These are phyloP conservation scores for Cinnamomum chago DNA, from an alignment of 164 flowering plant genomes.

Conservation along the genomic window DNA sequence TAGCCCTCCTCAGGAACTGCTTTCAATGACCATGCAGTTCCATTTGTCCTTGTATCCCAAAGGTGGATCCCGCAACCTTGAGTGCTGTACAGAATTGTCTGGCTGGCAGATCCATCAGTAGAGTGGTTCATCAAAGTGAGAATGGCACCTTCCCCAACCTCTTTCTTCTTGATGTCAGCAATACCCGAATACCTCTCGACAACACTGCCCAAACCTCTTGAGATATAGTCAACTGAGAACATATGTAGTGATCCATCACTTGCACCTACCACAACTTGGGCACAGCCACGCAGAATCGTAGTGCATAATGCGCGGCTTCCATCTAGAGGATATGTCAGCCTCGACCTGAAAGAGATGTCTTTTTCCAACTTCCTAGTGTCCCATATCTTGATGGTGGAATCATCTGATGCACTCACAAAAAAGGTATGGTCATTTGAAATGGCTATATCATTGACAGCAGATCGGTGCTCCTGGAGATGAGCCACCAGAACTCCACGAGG, in stretches of 20 bases:
- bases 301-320: slow-evolving; percentile 87
- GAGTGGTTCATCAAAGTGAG: slow-evolving; percentile 61
- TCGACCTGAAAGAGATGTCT: slow-evolving; percentile 95
- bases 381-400: slow-evolving; percentile 97
- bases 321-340: slow-evolving; percentile 79
- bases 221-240: slow-evolving; percentile 85
- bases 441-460: slow-evolving; percentile 92
- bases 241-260: slow-evolving; percentile 77
- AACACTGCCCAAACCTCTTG: slow-evolving; percentile 81
- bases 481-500: slow-evolving; percentile 98
- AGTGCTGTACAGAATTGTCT: slow-evolving; percentile 80
- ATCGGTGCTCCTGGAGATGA: slow-evolving; percentile 96
- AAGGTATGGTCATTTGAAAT: slow-evolving; percentile 82
- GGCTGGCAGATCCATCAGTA: slow-evolving; percentile 48
- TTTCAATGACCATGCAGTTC: slow-evolving; percentile 62
- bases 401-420: slow-evolving; percentile 96
- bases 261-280: slow-evolving; percentile 88
- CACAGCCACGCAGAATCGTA: slow-evolving; percentile 70
- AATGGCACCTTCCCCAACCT: slow-evolving; percentile 80
- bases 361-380: slow-evolving; percentile 91
- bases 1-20: slow-evolving; percentile 85
- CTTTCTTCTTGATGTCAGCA: slow-evolving; percentile 75
- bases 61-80: slow-evolving; percentile 86
- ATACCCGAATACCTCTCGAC: slow-evolving; percentile 93
- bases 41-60: slow-evolving; percentile 72